Evolutionary conservation across 306 rosid genomes (phyloP), one percentile per base, ranked within the genome.

Genomic region (Arachis hypogaea): DNA sequence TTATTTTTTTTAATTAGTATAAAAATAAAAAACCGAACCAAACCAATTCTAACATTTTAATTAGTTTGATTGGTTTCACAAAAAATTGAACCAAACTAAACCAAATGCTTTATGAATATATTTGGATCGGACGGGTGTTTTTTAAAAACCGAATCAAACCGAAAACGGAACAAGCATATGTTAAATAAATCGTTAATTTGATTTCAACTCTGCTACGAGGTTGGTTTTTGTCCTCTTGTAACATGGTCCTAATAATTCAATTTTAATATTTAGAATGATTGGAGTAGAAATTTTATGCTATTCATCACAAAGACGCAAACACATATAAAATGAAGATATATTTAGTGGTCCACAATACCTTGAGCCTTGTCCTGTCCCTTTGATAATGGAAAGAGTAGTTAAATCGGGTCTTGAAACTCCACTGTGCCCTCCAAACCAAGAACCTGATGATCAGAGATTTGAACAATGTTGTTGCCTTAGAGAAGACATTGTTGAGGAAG

Each of bases 401-500:
- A 59, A 50, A 41, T 83, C 78, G 10, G 54, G 50, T 73, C 80
- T 80, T 42, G 75, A 73, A 43, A 40, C 60, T 40, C 78, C 51
- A 51, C 57, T 80, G 51, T 51, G 73, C 52, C 38, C 29, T 14
- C 49, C 54, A 73, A 63, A 54, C 71, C 71, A 63, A 36, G 83
- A 74, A 42, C 0, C 36, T 2, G 68, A 78, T 47, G 62, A 12
- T 1, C 61, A 58, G 0, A 43, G 40, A 70, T 11, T 11, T 57
- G 74, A 47, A 54, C 68, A 56, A 59, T 0, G 59, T 44, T 43
- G 74, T 46, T 77, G 78, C 49, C 1, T 18, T 2, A 77, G 64
- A 59, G 73, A 33, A 68, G 77, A 77, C n/a, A 40, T 80, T 50
- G 36, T 69, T 70, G 82, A 83, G 63, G 93, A 85, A 80, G 84